Conservation (phyloP, 768 basidiomycete genomes). For the Suillus occidentalis region DNA sequence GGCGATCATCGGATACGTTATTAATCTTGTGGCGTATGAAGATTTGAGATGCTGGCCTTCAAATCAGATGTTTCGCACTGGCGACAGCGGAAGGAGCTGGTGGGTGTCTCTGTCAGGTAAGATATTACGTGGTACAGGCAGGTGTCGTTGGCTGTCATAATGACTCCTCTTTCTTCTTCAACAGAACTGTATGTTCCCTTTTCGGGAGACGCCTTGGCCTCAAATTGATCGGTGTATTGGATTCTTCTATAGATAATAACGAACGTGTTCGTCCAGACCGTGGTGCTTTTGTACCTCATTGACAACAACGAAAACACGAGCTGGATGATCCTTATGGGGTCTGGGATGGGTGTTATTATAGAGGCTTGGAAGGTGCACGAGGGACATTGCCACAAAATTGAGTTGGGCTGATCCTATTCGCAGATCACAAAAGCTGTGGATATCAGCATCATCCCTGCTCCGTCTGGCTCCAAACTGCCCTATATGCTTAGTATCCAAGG, state of each 20-base stretch:
- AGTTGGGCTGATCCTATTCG: slow-evolving; percentile 1
- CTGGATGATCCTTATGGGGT: slow-evolving; percentile 95
- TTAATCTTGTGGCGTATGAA: slow-evolving; percentile 29
- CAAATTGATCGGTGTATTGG: slow-evolving; percentile 14
- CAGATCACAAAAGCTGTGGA: slow-evolving; percentile 91
- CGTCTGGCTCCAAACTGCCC: slow-evolving; percentile 67
- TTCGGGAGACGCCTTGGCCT: slow-evolving; percentile 12
- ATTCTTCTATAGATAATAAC: slow-evolving; percentile 61
- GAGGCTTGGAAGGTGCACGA: slow-evolving; percentile 89
- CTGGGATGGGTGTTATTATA: slow-evolving; percentile 76
- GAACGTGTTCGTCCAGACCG: slow-evolving; percentile 90
- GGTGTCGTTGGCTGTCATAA: slow-evolving; percentile 10
- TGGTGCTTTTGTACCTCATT: slow-evolving; percentile 90
- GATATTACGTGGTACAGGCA: slow-evolving; percentile 21
- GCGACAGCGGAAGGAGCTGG: slow-evolving; percentile 92
- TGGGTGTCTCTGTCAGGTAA: slow-evolving; percentile 91
- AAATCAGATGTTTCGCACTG: slow-evolving; percentile 94
- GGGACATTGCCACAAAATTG: slow-evolving; percentile 9
- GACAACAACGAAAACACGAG: slow-evolving; percentile 95
- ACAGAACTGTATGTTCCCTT: slow-evolving; percentile 52
- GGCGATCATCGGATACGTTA: slow-evolving; percentile 4
- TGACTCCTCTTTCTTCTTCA: slow-evolving; percentile 21
- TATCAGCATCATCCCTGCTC: slow-evolving; percentile 63
- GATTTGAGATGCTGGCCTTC: slow-evolving; percentile 96
- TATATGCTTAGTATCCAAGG: slow-evolving; percentile 84